These are phyloP conservation scores for Ascochyta lentis DNA, from an alignment of 2,329 filamentous ascomycete species.

Conservation along the genomic window DNA sequence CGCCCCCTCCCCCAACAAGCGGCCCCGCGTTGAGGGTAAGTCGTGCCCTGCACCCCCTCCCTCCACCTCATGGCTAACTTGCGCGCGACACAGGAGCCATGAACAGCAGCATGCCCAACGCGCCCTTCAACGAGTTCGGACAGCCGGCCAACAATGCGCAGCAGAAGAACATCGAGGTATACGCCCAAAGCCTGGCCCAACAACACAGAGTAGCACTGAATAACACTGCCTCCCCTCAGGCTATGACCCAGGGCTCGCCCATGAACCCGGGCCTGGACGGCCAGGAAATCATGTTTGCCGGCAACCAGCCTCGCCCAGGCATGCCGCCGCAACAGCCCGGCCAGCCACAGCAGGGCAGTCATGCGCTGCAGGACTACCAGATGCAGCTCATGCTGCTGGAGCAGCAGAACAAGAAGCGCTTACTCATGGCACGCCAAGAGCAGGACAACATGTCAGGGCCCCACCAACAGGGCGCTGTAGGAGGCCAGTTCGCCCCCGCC, in stretches of 20 bases:
- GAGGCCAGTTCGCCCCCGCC: slow-evolving; percentile 66
- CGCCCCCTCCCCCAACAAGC: slow-evolving; percentile 89
- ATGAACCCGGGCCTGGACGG: slow-evolving; percentile 69
- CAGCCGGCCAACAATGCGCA: slow-evolving; percentile 65
- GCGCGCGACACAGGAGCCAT: slow-evolving; percentile 74
- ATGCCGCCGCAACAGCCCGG: slow-evolving; percentile 68
- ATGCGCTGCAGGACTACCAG: slow-evolving; percentile 85
- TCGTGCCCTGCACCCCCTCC: slow-evolving; percentile 59
- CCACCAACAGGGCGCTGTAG: slow-evolving; percentile 56
- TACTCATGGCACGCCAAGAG: slow-evolving; percentile 82
- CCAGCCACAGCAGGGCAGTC: slow-evolving; percentile 68
- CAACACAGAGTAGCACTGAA: slow-evolving; percentile 83
- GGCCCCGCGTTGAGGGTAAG: slow-evolving; percentile 78
- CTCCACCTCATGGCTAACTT: slow-evolving; percentile 57
- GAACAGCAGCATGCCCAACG: slow-evolving; percentile 73
- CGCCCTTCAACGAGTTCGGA: slow-evolving; percentile 74
- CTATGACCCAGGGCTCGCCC: slow-evolving; percentile 80
- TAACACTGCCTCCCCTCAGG: slow-evolving; percentile 80
- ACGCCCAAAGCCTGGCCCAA: slow-evolving; percentile 82
- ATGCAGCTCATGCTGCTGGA: slow-evolving; percentile 89
- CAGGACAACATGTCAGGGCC: slow-evolving; percentile 71
- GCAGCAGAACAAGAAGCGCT: slow-evolving; percentile 85
- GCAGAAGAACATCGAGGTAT: slow-evolving; percentile 85
- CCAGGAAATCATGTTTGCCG: slow-evolving; percentile 43
- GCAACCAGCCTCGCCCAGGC: slow-evolving; percentile 41